Conservation (phyloP, 371 early-diverging fungal genomes). For the Saksenaea vasiformis region DNA sequence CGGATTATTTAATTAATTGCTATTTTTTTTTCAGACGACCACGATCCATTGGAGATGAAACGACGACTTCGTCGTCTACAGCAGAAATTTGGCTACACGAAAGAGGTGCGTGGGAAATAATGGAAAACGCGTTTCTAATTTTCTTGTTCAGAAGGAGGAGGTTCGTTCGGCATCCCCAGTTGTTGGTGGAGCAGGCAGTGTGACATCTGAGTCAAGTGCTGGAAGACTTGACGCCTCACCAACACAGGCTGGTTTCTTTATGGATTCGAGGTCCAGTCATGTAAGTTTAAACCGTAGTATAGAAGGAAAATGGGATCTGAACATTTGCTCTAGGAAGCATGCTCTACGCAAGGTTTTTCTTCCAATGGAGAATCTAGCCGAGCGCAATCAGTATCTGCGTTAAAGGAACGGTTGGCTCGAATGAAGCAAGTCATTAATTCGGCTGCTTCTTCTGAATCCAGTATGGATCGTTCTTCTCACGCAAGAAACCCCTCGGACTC, state of each 20-base stretch:
- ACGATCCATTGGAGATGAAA: conserved; percentile 47
- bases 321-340: not conserved
- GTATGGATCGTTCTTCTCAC: not conserved
- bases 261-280: not conserved
- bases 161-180: not conserved
- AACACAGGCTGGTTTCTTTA: not conserved
- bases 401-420: conserved; percentile 59
- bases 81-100: conserved; percentile 61
- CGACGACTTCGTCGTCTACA: conserved; percentile 55
- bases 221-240: conserved; percentile 6
- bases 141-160: not conserved
- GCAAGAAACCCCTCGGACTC: not conserved
- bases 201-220: not conserved
- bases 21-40: conserved; percentile 31
- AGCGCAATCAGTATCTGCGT: conserved; percentile 54
- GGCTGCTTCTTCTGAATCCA: conserved; percentile 20
- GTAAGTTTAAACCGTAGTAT: not conserved
- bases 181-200: not conserved
- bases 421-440: conserved; percentile 54
- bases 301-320: not conserved
- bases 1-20: not conserved
- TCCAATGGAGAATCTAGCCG: conserved; percentile 36
- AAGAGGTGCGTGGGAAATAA: not conserved
- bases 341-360: not conserved
- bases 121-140: not conserved